Conservation (phyloP, 345 rosid genomes). For the Mangifera indica region DNA sequence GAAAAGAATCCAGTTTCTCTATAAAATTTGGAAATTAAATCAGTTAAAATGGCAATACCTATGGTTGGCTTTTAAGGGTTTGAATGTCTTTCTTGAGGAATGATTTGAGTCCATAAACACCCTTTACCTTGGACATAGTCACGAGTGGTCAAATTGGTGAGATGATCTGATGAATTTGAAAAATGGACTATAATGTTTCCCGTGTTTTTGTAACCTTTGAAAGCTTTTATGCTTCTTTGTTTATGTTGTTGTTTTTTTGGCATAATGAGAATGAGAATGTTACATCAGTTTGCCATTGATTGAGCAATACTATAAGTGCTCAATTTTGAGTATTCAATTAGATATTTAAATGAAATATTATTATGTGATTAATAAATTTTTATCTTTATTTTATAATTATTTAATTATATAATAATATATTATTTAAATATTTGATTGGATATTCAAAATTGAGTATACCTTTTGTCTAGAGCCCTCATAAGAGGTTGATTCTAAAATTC, state of each 20-base stretch:
- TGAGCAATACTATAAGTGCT: no score
- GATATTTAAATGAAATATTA: no score
- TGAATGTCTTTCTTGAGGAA: not conserved
- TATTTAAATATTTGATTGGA: no score
- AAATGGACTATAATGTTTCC: not conserved
- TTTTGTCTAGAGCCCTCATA: no score
- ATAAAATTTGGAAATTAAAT: conserved; percentile 10
- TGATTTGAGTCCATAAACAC: not conserved
- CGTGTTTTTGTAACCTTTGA: not conserved
- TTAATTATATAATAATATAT: no score
- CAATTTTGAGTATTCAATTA: no score
- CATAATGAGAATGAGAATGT: not conserved
- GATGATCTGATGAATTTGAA: not conserved
- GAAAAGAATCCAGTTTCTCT: conserved; percentile 38
- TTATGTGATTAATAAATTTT: no score
- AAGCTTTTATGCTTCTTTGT: not conserved
- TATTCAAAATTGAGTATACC: no score
- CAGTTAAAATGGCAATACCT: not conserved
- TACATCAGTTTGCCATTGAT: not conserved
- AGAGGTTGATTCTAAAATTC: no score
- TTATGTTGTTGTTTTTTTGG: not conserved
- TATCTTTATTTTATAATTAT: no score
- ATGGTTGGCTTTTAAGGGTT: not conserved
- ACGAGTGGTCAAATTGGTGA: not conserved
- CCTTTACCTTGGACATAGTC: not conserved